phyloP scores from a whole-genome alignment of 345 rosid species.

The Camelina neglecta region DNA sequence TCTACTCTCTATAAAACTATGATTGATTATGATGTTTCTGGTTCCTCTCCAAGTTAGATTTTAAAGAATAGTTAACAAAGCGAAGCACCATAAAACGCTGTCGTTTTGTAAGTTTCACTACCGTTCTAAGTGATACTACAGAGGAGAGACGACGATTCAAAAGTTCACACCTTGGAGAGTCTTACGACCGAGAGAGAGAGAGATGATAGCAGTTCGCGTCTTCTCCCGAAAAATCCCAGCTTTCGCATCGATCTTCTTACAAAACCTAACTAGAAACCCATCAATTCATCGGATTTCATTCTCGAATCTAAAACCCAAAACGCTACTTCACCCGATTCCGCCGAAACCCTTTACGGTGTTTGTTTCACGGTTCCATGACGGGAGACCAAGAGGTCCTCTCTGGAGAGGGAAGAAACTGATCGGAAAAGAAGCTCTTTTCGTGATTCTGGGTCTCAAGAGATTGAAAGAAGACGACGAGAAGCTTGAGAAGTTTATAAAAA shows the following conservation, averaged over 20 bases:
- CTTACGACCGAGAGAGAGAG: conserved; percentile 30
- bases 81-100: background rate
- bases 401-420: conserved; percentile 95
- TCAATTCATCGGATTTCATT: conserved; percentile 33
- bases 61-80: too few relatives aligned
- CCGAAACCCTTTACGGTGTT: conserved; percentile 43
- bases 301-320: conserved; percentile 35
- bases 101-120: background rate
- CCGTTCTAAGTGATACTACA: conserved; percentile 1
- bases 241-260: conserved; percentile 48
- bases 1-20: too few relatives aligned
- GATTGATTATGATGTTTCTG: too few relatives aligned
- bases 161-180: background rate
- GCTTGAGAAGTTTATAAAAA: conserved; percentile 66
- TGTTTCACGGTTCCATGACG: conserved; percentile 70
- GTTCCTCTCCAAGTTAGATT: too few relatives aligned
- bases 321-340: conserved; percentile 7
- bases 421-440: conserved; percentile 87
- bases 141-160: background rate
- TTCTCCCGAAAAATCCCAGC: conserved; percentile 51
- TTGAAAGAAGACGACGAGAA: conserved; percentile 75
- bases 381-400: conserved; percentile 93
- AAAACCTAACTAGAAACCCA: conserved; percentile 34
- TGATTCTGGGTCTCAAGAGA: conserved; percentile 74
- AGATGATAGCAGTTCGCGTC: conserved; percentile 52